A percentile compares a stretch with the other conserved stretches of the same genome.
Conservation (phyloP, 139 green algal species). For the Coelastrella sp. region DNA sequence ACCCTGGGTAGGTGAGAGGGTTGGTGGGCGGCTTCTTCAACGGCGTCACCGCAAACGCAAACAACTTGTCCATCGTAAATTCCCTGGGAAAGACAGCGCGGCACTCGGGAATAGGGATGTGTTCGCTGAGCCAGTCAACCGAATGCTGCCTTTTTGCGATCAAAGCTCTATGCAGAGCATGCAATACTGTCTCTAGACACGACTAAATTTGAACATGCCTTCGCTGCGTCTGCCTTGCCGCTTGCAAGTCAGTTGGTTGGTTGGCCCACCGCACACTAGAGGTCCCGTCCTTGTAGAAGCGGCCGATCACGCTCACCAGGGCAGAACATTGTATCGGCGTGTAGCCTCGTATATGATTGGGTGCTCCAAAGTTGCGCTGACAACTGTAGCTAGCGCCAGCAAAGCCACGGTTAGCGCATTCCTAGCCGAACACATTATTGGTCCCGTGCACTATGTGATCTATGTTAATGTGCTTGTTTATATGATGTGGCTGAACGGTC, state of each 20-base stretch:
- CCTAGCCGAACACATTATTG: neutral
- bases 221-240: too few species aligned
- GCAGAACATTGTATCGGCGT: neutral
- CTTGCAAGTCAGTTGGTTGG: too few species aligned
- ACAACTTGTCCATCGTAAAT: slow-evolving; percentile 34
- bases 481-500: neutral
- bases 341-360: neutral
- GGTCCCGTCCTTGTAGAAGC: neutral
- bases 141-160: too few species aligned
- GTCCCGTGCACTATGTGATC: too few species aligned
- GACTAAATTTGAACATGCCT: too few species aligned
- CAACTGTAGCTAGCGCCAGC: neutral
- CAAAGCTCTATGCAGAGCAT: too few species aligned
- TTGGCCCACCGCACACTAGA: neutral
- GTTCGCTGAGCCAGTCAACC: too few species aligned
- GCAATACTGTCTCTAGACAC: too few species aligned
- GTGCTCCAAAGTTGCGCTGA: neutral
- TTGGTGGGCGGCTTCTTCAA: slow-evolving; percentile 2
- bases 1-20: neutral
- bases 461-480: neutral
- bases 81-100: neutral
- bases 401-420: neutral
- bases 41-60: slow-evolving; percentile 11
- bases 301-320: neutral
- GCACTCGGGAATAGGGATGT: neutral